Base-by-base conservation (phyloP, 257 asterid genomes). In the Voacanga thouarsii region DNA sequence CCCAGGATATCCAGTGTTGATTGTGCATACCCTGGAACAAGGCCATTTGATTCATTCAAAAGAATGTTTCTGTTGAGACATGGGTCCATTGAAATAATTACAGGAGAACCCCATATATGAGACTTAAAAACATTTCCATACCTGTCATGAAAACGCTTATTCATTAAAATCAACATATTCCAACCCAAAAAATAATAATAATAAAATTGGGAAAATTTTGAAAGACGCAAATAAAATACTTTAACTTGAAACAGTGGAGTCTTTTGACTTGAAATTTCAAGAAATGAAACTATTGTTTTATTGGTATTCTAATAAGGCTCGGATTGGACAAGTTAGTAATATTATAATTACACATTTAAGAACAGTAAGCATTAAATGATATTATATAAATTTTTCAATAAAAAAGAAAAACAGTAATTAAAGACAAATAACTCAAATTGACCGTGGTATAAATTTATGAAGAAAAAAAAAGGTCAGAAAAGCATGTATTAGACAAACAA, bases 71-170 rank as follows among this genome's bases (percentile, higher is more conserved):
- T 85, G 84, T 95, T 95, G 53, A 95, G 78, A 75, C 88, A 96
- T 70, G 96, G 89, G 87, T 92, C 99, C 99, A 92, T 90, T 14
- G 97, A 92, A 56, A 94, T 89, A 56, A 94, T 83, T n/a, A 97
- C 90, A 21, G 98, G 99, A 75, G 91, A 87, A 0, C 99, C 99
- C 74, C 92, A 85, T 78, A 92, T 78, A 77, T 92, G 98, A 55
- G 97, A 85, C 74, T 87, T 95, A 89, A 94, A 94, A 68, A 94
- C 87, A 83, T 85, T 85, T 72, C 99, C 97, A 84, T 86, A 92
- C 82, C 99, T 94, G 87, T 66, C 56, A 19, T 1, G 30, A 7
- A 21, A 43, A 68, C 1, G 16, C 41, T 41, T 0, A 68, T 4
- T 26, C 5, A 44, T 19, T 21, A 23, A 69, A 9, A 64, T 65